A percentile compares a stretch with the other conserved stretches of the same genome.
Evolutionary conservation across 495 filamentous ascomycete species (phyloP).

Genomic region (Lineolata rhizophorae): DNA sequence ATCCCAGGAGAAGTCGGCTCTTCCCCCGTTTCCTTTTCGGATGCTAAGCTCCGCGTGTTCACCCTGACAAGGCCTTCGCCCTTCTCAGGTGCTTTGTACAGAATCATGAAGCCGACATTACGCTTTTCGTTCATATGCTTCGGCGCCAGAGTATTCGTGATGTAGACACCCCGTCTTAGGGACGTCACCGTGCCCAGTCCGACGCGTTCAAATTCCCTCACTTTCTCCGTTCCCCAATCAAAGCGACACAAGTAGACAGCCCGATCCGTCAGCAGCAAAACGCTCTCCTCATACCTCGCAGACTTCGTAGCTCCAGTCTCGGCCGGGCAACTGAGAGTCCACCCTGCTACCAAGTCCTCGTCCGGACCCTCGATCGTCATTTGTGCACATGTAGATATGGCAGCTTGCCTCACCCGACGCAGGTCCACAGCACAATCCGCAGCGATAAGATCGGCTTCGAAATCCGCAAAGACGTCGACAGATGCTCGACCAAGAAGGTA

Average conservation of each 20-base stretch:
- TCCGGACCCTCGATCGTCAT: conserved; percentile 64
- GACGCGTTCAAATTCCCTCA: conserved; percentile 73
- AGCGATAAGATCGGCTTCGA: conserved; percentile 69
- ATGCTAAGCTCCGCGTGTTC: conserved; percentile 66
- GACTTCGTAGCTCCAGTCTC: conserved; percentile 36
- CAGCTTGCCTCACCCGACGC: conserved; percentile 59
- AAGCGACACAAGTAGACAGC: conserved; percentile 76
- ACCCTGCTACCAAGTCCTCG: conserved; percentile 69
- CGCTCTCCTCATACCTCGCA: conserved; percentile 65
- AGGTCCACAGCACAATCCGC: conserved; percentile 75
- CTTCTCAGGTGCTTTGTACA: conserved; percentile 46
- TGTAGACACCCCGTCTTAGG: conserved; percentile 64
- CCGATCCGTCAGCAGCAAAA: conserved; percentile 64
- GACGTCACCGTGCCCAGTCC: conserved; percentile 45
- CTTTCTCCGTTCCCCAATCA: conserved; percentile 84
- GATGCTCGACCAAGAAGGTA: conserved; percentile 82
- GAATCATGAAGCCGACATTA: conserved; percentile 67
- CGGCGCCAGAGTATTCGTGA: conserved; percentile 62
- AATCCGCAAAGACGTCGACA: conserved; percentile 66
- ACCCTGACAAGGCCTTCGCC: conserved; percentile 41
- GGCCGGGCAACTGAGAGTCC: conserved; percentile 52
- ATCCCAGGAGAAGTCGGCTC: too few relatives aligned
- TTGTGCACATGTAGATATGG: conserved; percentile 65
- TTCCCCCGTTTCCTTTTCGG: too few relatives aligned
- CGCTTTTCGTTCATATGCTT: conserved; percentile 48